Conservation (phyloP, 345 rosid genomes). For the Hibiscus syriacus region DNA sequence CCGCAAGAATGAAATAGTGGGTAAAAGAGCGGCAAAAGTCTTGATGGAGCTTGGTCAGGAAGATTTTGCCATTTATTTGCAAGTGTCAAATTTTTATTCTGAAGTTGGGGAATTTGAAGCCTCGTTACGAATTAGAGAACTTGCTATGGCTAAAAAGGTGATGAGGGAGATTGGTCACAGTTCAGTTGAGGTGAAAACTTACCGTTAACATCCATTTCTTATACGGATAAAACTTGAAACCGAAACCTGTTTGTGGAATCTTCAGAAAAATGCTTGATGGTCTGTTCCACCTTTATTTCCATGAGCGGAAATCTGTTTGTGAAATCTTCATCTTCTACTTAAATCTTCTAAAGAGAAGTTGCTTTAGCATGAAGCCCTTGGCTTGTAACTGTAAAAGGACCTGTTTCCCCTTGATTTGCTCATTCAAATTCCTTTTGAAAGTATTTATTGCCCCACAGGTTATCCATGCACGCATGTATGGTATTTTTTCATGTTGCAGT, state of each 20-base stretch:
- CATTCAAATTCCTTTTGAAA: slow-evolving; percentile 23
- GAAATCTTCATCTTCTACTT: slow-evolving; percentile 21
- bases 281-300: slow-evolving; percentile 21
- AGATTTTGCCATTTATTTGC: slow-evolving; percentile 46
- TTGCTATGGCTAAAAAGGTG: slow-evolving; percentile 42
- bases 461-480: slow-evolving; percentile 6
- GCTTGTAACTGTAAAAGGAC: slow-evolving; percentile 16
- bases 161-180: slow-evolving; percentile 52
- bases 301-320: slow-evolving; percentile 19
- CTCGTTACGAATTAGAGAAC: slow-evolving; percentile 45
- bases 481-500: slow-evolving; percentile 32
- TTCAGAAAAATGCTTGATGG: not conserved
- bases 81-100: slow-evolving; percentile 64
- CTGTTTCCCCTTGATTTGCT: slow-evolving; percentile 8
- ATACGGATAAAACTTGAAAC: slow-evolving; percentile 12
- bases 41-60: slow-evolving; percentile 52
- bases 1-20: slow-evolving; percentile 46
- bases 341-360: slow-evolving; percentile 12
- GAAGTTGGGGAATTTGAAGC: slow-evolving; percentile 55
- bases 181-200: slow-evolving; percentile 32
- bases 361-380: slow-evolving; percentile 42
- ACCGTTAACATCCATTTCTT: slow-evolving; percentile 14
- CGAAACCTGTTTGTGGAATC: slow-evolving; percentile 19
- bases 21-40: slow-evolving; percentile 56
- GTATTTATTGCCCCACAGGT: not conserved